Base-by-base conservation (phyloP, 352 stramenopile species). In the Stephanocyclus meneghinianus region DNA sequence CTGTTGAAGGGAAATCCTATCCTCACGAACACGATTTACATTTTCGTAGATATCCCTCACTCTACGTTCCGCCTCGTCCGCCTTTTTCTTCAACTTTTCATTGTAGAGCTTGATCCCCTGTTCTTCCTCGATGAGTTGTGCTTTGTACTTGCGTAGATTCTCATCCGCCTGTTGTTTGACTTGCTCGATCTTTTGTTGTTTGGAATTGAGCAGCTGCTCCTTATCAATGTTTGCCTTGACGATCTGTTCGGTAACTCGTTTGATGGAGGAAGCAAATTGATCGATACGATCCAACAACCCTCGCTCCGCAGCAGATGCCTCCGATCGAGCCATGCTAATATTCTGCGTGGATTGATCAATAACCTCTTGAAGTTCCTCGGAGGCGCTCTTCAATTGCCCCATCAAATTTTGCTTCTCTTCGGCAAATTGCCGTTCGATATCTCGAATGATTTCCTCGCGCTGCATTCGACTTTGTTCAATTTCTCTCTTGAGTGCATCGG, bases 401-500 rank as follows among this genome's bases (percentile, higher is more conserved):
- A 62, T 63, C 4, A 81, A 56, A 37, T 18, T 51, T 55, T 72
- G 40, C 18, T 81, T 81, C 53, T 81, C 74, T 15, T 61, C 56
- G 42, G 47, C 48, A 47, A 76, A 76, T 61, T 81, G 56, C 0
- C 18, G 35, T 55, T 81, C 74, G 51, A 81, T 81, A 3, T 50
- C 35, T 56, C 70, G 69, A 32, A 81, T 51, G n/a, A 68, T 66
- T 30, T 18, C 61, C 8, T 81, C 74, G 37, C 74, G 74, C 53
- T 81, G 65, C 26, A 55, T 32, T 15, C 57, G 45, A 29, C 53
- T 76, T 16, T 50, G 66, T 56, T 76, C 67, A 26, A 81, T 81
- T 30, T 81, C 74, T 44, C 44, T 71, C 45, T 62, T 81, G 26
- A 81, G 62, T 30, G 30, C 48, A 29, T 53, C 60, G 32, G 74